Evolutionary conservation across 257 asterid species (phyloP).

Genomic region (Ligustrum vulgare): DNA sequence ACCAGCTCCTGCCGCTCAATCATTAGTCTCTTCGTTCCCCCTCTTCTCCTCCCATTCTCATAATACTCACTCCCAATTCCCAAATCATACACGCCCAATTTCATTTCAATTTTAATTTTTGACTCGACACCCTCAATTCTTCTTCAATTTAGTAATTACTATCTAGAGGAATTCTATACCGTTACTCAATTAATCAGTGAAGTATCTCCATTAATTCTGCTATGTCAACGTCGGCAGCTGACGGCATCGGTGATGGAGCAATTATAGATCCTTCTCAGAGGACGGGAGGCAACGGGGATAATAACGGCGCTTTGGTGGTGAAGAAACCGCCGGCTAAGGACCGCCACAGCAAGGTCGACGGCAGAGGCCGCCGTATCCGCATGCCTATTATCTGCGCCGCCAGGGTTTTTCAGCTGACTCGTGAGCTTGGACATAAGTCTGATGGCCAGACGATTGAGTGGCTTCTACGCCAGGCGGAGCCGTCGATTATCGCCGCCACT

Average conservation of each 20-base stretch:
- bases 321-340: constrained; percentile 95
- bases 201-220: not conserved
- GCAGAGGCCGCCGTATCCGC: constrained; percentile 94
- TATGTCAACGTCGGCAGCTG: constrained; percentile 50
- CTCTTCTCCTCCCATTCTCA: constrained; percentile 7
- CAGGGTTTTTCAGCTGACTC: constrained; percentile 89
- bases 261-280: constrained; percentile 38
- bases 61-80: not conserved
- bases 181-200: not conserved
- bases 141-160: constrained; percentile 13
- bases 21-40: constrained; percentile 41
- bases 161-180: not conserved
- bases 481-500: constrained; percentile 92
- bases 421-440: constrained; percentile 95
- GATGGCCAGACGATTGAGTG: constrained; percentile 97
- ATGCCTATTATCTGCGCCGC: constrained; percentile 99
- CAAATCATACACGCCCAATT: constrained; percentile 6
- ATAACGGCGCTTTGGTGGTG: constrained; percentile 34
- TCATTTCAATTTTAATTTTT: not conserved
- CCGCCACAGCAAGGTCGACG: constrained; percentile 96
- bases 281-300: constrained; percentile 8
- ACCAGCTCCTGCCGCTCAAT: constrained; percentile 94
- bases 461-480: constrained; percentile 98
- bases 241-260: constrained; percentile 37
- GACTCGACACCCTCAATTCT: constrained; percentile 27